Base-by-base conservation (phyloP, 805 yeast species). In the Yamadazyma olivae region DNA sequence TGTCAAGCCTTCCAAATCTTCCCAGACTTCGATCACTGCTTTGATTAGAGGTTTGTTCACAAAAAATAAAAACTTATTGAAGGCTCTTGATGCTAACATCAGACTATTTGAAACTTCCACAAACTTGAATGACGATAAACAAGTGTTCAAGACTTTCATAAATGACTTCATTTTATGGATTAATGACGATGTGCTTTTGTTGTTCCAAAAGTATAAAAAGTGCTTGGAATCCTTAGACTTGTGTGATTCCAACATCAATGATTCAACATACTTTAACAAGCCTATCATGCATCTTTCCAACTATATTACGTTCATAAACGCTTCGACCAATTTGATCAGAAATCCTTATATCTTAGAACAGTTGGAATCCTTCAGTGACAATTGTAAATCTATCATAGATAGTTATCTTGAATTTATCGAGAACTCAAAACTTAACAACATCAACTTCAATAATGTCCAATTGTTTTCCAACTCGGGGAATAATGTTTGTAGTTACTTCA, bases 31-130 rank as follows among this genome's bases (percentile, higher is more conserved):
- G 27, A 29, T 63, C 8, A 52, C 63, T 3, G 49, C 70, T 10
- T 43, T 67, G 14, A 54, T 61, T 5, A 48, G 74, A 30, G 74
- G 72, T 1, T 48, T 67, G 26, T 59, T 60, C 48, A 67, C 74
- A 24, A 60, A 58, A 38, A 67, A 66, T 47, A 44, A 44, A 19
- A 34, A 31, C 12, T 33, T 44, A 8, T 39, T 41, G 31, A 39
- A 39, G 13, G 23, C 41, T 12, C 28, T 44, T n/a, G 32, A 32
- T 19, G 16, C 15, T 13, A 30, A 30, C 12, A 10, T 27, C 3
- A 32, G 27, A 14, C 6, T 16, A 12, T 35, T 44, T 20, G 44
- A 32, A 13, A 6, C 20, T 2, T 17, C 36, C 3, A 29, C 37
- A 10, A 51, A 40, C 15, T 23, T 32, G 2, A 45, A 51, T 27